Percentiles rank a stretch among this genome's conserved stretches.
These are phyloP conservation scores for Akanthomyces dipterigenus DNA, from an alignment of 2,329 filamentous ascomycete genomes.

Conservation along the genomic window DNA sequence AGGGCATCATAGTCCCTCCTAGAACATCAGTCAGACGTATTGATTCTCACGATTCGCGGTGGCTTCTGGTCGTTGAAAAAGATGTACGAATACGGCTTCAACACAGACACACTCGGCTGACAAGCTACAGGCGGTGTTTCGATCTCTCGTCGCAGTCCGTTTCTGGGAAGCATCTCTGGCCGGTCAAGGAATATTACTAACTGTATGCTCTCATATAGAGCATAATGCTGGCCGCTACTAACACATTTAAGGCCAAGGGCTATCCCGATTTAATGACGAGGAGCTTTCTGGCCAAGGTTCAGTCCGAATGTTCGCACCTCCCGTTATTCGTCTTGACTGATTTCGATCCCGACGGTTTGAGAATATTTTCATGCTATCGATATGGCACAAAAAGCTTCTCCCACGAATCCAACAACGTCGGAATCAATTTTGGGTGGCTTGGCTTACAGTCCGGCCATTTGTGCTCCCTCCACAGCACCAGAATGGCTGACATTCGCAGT, in stretches of 20 bases:
- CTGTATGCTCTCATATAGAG: conserved; percentile 37
- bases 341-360: conserved; percentile 69
- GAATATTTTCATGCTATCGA: conserved; percentile 68
- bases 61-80: conserved; percentile 73
- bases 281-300: conserved; percentile 52
- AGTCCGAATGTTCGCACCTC: conserved; percentile 38
- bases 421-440: conserved; percentile 55
- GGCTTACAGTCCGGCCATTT: conserved; percentile 48
- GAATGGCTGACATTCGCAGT: not conserved
- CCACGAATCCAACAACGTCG: conserved; percentile 48
- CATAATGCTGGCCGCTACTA: not conserved
- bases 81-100: conserved; percentile 45
- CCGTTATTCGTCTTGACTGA: conserved; percentile 62
- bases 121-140: conserved; percentile 60
- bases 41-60: conserved; percentile 43
- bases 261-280: conserved; percentile 71
- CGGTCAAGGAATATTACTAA: conserved; percentile 59
- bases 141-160: conserved; percentile 51
- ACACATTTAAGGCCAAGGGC: conserved; percentile 59
- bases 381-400: conserved; percentile 56
- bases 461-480: conserved; percentile 9
- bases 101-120: conserved; percentile 13
- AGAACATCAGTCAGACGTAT: conserved; percentile 42
- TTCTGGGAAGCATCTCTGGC: conserved; percentile 46
- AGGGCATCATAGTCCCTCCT: conserved; percentile 58